Base-by-base conservation (phyloP, 805 yeast species). In the Kockiozyma suomiensis region DNA sequence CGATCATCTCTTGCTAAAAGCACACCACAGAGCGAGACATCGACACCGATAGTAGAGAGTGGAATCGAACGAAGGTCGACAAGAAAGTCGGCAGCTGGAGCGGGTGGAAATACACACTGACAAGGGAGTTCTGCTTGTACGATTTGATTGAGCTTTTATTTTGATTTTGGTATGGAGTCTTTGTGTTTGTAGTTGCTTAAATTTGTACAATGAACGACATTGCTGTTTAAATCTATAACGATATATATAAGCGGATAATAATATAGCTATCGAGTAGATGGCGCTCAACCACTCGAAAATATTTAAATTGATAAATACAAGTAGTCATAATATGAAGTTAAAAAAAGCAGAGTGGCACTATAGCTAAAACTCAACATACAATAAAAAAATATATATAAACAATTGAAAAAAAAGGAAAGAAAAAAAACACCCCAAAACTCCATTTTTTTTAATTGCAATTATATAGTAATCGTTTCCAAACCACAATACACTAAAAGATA, bases 61-160 rank as follows among this genome's bases (percentile, higher is more conserved):
- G 35, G 35, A 45, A 45, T 17, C 13, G 49, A 45, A 19, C 33
- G 35, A 21, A 8, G 51, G 10, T 35, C 41, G 28, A 48, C 38
- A 17, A 28, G 50, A 46, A 32, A 41, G 7, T 48, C 51, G 13
- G 42, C 51, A 19, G 51, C 49, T 45, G 7, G 19, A 15, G 49
- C 32, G 5, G 12, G 50, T 33, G 19, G 28, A 25, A 25, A 45
- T 26, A n/a, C n/a, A n/a, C 33, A 10, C 33, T 10, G 10, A 10
- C 6, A 30, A 30, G 33, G 33, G 33, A 30, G 33, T 6, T 30
- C 6, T 30, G 12, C n/a, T 19, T 13, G 46, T 41, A 41, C 5
- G 19, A 12, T n/a, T 13, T 8, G 21, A 4, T 41, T 19, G 25
- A 17, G 46, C n/a, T 41, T 19, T 8, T 15, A 5, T 41, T 41